Evolutionary conservation across 352 stramenopile species (phyloP).

Genomic region (Phytophthora uliginosa): DNA sequence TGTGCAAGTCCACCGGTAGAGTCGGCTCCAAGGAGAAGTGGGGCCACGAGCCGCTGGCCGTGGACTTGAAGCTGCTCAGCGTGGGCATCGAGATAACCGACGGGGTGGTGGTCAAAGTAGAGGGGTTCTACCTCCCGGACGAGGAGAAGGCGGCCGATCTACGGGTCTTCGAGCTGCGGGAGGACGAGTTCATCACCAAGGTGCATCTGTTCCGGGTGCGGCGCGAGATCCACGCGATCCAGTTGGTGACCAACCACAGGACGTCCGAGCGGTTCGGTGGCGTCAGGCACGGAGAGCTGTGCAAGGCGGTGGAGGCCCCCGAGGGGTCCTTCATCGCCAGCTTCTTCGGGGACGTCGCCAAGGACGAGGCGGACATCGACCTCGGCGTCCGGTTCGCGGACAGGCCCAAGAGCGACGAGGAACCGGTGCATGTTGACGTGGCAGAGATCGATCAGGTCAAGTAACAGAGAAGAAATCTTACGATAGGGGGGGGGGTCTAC

Average conservation of each 20-base stretch:
- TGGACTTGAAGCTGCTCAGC: slow-evolving; percentile 21
- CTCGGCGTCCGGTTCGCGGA: slow-evolving; percentile 36
- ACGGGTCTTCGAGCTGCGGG: slow-evolving; percentile 18
- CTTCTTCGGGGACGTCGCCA: slow-evolving; percentile 37
- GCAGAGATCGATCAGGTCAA: slow-evolving; percentile 44
- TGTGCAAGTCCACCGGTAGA: slow-evolving; percentile 30
- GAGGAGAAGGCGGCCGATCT: not conserved
- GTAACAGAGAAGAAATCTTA: slow-evolving; percentile 7
- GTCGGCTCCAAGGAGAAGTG: slow-evolving; percentile 34
- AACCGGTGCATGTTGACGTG: slow-evolving; percentile 18
- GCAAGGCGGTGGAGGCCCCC: slow-evolving; percentile 39
- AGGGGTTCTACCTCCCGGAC: slow-evolving; percentile 19
- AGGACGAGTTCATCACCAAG: slow-evolving; percentile 36
- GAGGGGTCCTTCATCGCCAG: slow-evolving; percentile 37
- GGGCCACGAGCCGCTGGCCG: slow-evolving; percentile 23
- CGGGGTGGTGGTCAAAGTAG: slow-evolving; percentile 26
- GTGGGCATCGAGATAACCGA: slow-evolving; percentile 28
- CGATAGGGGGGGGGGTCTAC: not conserved
- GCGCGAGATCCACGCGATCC: slow-evolving; percentile 40
- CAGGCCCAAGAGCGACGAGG: not conserved
- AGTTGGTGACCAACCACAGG: slow-evolving; percentile 36
- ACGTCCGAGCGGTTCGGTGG: slow-evolving; percentile 37
- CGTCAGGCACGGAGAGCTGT: slow-evolving; percentile 34
- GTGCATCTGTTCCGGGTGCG: slow-evolving; percentile 35
- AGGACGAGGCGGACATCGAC: slow-evolving; percentile 30